These are phyloP conservation scores for Dothistroma septosporum DNA, from an alignment of 2,329 filamentous ascomycete species.

Conservation along the genomic window DNA sequence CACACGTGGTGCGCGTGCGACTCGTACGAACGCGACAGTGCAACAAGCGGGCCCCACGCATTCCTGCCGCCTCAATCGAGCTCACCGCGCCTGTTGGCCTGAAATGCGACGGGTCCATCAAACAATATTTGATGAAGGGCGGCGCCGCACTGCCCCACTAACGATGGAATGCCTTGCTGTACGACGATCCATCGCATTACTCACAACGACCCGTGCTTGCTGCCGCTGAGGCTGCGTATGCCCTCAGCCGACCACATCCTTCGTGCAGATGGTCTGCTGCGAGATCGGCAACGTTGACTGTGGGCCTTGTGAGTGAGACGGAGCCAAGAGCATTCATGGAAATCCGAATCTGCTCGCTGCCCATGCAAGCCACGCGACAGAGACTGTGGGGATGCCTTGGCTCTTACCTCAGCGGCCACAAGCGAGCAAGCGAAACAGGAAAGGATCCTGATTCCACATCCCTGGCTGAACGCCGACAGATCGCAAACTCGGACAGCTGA, in stretches of 20 bases:
- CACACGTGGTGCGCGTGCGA: neutral
- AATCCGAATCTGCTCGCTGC: neutral
- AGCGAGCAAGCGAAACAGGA: too few relatives aligned
- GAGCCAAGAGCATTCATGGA: too few relatives aligned
- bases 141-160: neutral
- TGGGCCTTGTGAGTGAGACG: too few relatives aligned
- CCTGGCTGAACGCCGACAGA: slow-evolving; percentile 1
- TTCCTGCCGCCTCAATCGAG: neutral
- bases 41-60: neutral
- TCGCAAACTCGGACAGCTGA: slow-evolving; percentile 1
- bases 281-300: neutral
- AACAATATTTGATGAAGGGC: neutral
- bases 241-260: neutral
- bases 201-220: neutral
- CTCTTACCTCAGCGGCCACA: neutral
- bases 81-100: neutral
- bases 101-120: neutral
- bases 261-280: neutral
- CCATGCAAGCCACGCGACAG: neutral
- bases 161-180: neutral
- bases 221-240: neutral
- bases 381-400: neutral
- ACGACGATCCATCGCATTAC: neutral
- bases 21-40: neutral
- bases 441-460: neutral